Percentiles rank a stretch among this genome's conserved stretches.
Evolutionary conservation across 1,284 basidiomycete species (phyloP).

Genomic region (Phenoliferia sp.): DNA sequence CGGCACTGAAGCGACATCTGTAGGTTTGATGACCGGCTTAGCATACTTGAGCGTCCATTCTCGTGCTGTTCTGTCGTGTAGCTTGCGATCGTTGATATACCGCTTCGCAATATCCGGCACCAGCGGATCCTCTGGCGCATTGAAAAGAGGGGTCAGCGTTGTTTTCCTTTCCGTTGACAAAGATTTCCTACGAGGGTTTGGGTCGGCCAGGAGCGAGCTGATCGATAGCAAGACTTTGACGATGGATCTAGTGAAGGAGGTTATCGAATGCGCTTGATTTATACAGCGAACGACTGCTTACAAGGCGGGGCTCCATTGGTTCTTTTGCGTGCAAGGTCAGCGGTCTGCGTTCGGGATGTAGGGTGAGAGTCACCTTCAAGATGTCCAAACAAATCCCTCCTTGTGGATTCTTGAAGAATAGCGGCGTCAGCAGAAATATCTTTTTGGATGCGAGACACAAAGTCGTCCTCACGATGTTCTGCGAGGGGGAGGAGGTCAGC

Average conservation of each 20-base stretch:
- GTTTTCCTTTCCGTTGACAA: no score
- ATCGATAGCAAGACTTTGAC: slow-evolving; percentile 66
- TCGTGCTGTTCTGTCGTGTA: slow-evolving; percentile 24
- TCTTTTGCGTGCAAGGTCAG: no score
- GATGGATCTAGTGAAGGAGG: slow-evolving; percentile 12
- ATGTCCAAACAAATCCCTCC: slow-evolving; percentile 75
- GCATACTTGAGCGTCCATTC: neutral
- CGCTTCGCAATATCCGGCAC: slow-evolving; percentile 57
- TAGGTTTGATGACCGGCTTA: no score
- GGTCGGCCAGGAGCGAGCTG: slow-evolving; percentile 94
- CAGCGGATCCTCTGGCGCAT: neutral
- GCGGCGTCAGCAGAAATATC: slow-evolving; percentile 47
- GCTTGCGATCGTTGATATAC: slow-evolving; percentile 50
- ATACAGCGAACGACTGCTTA: slow-evolving; percentile 76
- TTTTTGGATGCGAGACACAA: no score
- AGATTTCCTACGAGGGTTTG: slow-evolving; percentile 60
- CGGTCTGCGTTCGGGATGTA: no score
- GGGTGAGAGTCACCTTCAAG: no score
- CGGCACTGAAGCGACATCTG: neutral
- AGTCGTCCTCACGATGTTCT: neutral
- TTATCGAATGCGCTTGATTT: neutral
- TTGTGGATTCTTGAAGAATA: slow-evolving; percentile 95
- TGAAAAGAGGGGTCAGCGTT: neutral
- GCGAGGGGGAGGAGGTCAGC: neutral
- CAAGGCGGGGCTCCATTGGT: slow-evolving; percentile 88